These are phyloP conservation scores for Erysimum pusillum DNA, from an alignment of 441 rosid genomes.

Conservation along the genomic window DNA sequence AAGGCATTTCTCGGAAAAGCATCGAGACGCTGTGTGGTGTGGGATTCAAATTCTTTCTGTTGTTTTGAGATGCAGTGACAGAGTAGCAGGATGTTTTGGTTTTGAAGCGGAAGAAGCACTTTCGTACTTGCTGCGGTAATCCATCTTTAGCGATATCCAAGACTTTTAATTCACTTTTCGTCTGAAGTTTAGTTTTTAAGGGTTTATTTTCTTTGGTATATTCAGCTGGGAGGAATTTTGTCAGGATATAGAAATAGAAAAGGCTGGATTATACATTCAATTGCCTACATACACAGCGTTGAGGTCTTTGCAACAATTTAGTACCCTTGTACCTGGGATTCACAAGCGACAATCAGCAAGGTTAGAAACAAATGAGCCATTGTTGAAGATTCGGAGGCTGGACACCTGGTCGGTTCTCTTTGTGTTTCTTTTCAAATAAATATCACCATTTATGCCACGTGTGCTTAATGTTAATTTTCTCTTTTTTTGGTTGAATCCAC, in stretches of 20 bases:
- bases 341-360: slow-evolving; percentile 49
- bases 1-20: slow-evolving; percentile 47
- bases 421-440: slow-evolving; percentile 32
- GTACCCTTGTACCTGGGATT: slow-evolving; percentile 51
- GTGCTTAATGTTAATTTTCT: slow-evolving; percentile 29
- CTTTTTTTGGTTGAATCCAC: slow-evolving; percentile 26
- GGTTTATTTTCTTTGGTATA: slow-evolving; percentile 33
- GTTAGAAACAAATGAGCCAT: slow-evolving; percentile 55
- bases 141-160: slow-evolving; percentile 31
- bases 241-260: slow-evolving; percentile 81
- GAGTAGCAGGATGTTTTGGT: slow-evolving; percentile 58
- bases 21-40: slow-evolving; percentile 80
- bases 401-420: slow-evolving; percentile 55
- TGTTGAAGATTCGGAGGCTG: slow-evolving; percentile 53
- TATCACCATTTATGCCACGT: slow-evolving; percentile 15
- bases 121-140: slow-evolving; percentile 82
- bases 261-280: slow-evolving; percentile 69
- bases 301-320: slow-evolving; percentile 46
- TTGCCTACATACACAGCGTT: slow-evolving; percentile 48
- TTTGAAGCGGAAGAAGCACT: slow-evolving; percentile 66
- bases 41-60: slow-evolving; percentile 66
- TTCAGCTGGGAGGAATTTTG: slow-evolving; percentile 94
- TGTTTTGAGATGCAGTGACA: slow-evolving; percentile 65
- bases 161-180: slow-evolving; percentile 7
- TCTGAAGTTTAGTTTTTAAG: slow-evolving; percentile 35